Conservation (phyloP, 1,284 basidiomycete species). For the Chondrostereum purpureum region DNA sequence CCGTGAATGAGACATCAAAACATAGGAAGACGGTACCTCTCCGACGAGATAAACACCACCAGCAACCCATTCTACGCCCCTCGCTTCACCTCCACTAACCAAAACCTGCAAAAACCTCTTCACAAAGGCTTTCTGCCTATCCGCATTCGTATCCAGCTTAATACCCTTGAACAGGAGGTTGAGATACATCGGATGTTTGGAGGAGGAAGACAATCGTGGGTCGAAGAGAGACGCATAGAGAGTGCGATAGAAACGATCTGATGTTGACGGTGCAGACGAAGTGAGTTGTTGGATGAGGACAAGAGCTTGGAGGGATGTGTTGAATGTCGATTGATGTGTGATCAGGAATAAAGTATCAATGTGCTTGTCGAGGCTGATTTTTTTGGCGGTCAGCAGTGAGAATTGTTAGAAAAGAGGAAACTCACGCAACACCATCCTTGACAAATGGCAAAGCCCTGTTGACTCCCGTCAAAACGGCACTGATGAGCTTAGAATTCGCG, state of each 20-base stretch:
- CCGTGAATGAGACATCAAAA: not conserved
- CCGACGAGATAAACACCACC: slow-evolving; percentile 78
- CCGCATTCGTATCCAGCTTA: slow-evolving; percentile 64
- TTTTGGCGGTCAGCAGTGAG: not conserved
- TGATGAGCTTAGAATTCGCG: slow-evolving; percentile 77
- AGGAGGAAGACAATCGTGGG: slow-evolving; percentile 72
- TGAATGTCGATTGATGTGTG: slow-evolving; percentile 92
- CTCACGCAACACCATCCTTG: slow-evolving; percentile 57
- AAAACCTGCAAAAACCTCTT: slow-evolving; percentile 86
- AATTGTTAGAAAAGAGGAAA: slow-evolving; percentile 21
- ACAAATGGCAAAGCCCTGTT: slow-evolving; percentile 95
- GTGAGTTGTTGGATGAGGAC: slow-evolving; percentile 87
- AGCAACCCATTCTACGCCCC: slow-evolving; percentile 84
- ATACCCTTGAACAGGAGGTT: slow-evolving; percentile 93
- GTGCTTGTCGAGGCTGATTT: slow-evolving; percentile 71
- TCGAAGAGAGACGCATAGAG: slow-evolving; percentile 90
- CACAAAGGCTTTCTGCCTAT: slow-evolving; percentile 78
- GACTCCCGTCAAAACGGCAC: slow-evolving; percentile 90
- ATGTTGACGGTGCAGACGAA: slow-evolving; percentile 28
- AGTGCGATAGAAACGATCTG: slow-evolving; percentile 86
- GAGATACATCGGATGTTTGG: slow-evolving; percentile 97
- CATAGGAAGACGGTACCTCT: slow-evolving; percentile 40
- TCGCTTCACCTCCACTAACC: slow-evolving; percentile 54
- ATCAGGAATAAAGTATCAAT: slow-evolving; percentile 94
- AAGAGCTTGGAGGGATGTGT: slow-evolving; percentile 92